Evolutionary conservation across 352 stramenopile species (phyloP).

Genomic region (Thalassiosira delicatula): DNA sequence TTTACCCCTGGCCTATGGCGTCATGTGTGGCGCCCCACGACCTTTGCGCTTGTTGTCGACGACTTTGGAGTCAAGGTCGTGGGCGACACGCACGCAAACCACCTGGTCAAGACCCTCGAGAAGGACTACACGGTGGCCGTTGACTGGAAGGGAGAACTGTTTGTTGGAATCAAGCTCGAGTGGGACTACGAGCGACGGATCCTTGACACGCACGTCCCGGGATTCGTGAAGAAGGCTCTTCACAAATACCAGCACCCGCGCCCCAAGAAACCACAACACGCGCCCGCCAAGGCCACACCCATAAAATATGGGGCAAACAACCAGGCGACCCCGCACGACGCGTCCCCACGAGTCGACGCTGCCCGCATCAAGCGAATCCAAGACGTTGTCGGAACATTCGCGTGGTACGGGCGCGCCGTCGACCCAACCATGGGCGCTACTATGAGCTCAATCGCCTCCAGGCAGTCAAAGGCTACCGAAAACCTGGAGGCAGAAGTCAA

Average conservation of each 20-base stretch:
- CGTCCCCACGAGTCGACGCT: background rate
- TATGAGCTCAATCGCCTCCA: background rate
- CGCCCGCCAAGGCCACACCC: too few relatives aligned
- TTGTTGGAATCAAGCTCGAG: constrained; percentile 42
- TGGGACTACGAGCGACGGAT: constrained; percentile 52
- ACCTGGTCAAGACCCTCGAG: constrained; percentile 30
- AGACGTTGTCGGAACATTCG: background rate
- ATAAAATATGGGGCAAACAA: background rate
- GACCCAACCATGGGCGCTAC: background rate
- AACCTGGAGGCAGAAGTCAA: background rate
- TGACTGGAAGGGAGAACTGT: constrained; percentile 25
- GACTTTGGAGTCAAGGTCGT: constrained; percentile 22
- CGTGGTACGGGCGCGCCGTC: background rate
- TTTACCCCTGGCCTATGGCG: constrained; percentile 58
- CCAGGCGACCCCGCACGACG: background rate
- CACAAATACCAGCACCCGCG: background rate
- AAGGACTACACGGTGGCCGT: constrained; percentile 11
- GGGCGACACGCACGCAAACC: constrained; percentile 19
- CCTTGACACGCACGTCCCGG: constrained; percentile 35
- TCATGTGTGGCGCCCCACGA: constrained; percentile 26
- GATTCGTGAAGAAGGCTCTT: constrained; percentile 24
- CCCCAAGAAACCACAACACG: background rate
- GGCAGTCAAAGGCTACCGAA: background rate
- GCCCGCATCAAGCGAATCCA: background rate
- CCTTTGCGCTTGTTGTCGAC: constrained; percentile 46